Base-by-base conservation (phyloP, 148 eudicot genomes). In the Rhododendron ferrugineum region DNA sequence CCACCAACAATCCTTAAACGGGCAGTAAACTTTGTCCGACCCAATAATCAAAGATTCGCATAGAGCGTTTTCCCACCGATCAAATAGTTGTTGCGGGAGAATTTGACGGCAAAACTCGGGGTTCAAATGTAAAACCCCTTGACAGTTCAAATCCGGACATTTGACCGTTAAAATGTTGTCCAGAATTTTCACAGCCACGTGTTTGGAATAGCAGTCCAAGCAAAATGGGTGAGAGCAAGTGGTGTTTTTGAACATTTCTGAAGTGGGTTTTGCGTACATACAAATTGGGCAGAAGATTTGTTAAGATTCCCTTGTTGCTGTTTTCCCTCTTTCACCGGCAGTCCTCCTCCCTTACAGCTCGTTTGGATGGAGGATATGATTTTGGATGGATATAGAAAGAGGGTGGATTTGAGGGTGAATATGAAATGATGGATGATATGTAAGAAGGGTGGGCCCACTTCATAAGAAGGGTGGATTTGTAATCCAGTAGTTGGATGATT, bases 1-100 rank as follows among this genome's bases (percentile, higher is more conserved):
- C 60, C 1, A 88, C n/a, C 10, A 90, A 56, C 92, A 90, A 28
- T 86, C 92, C 81, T 84, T 87, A 50, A 86, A 90, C 0, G 91
- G 91, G 46, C 92, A 89, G 50, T 90, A 85, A 52, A 87, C 82
- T 30, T 84, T 84, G 16, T 64, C 81, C 4, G 82, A 85, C 0
- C 13, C 87, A 2, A 68, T 50, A 36, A 85, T 79, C 1, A 66
- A 10, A 0, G 89, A 83, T 85, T 90, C 87, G 10, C 86, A 85
- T 2, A 83, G 20, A 1, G 84, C 86, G 42, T 15, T 13, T 11
- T 74, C 87, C 88, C 89, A 90, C 56, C 88, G 54, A 14, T 84
- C 88, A 18, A 87, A 50, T 42, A 87, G 74, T 30, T 85, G 28
- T 1, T 28, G 46, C 1, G 90, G 86, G 1, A 88, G 76, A 30